Evolutionary conservation across 1,284 basidiomycete species (phyloP), one percentile per base, ranked within the genome.

Genomic region (Fistulina hepatica): DNA sequence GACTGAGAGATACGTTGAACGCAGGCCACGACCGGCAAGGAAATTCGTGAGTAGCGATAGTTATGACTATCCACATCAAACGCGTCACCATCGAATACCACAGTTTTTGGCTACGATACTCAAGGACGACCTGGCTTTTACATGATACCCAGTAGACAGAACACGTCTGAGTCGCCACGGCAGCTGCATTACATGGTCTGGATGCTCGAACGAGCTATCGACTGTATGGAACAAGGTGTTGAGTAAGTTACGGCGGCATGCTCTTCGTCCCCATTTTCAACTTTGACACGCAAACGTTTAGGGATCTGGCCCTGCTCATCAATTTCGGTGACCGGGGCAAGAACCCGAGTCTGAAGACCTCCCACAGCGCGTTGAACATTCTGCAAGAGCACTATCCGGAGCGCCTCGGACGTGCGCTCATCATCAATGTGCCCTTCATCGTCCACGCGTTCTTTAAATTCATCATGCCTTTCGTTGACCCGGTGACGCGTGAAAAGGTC

Each of bases 381-480:
- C 64, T 93, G 19, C 89, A 93, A 56, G 73, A 80, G 44, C 90
- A 94, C 55, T 91, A 95, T 53, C 88, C 89, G 1, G 91, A 94
- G 61, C 76, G 89, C n/a, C 74, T 97, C 23, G 90, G 89, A n/a
- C 66, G 76, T 17, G 78, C 88, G 2, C 61, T 92, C 33, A 77
- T 94, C 47, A 68, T 83, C 43, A 89, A 93, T 52, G 75, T 91
- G 33, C 91, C 92, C 16, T 88, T 72, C 61, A 58, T 88, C 47
- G 60, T 92, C 45, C 78, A 77, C 45, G 69, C 77, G 0, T 91
- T 92, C 65, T 90, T 84, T 67, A 82, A 79, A 44, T 64, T 88
- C 44, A 78, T 97, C 53, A 73, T 69, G 39, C 90, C 92, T 0
- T 76, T 86, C 54, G 70, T 85, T 34, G 82, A 85, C 56, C 79